These are phyloP conservation scores for Plasmodium relictum DNA, from an alignment of 169 alveolate genomes.

Conservation along the genomic window DNA sequence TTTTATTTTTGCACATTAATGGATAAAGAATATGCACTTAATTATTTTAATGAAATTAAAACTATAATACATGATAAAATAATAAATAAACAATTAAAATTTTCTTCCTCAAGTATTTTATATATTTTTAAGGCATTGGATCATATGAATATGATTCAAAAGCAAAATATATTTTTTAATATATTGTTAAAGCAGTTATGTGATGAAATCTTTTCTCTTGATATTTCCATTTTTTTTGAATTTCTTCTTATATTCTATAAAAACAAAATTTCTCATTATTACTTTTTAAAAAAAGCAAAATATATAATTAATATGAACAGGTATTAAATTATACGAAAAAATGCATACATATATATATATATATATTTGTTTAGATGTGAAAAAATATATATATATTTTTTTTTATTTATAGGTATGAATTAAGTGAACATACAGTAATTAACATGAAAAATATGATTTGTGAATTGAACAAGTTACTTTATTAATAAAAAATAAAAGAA, in stretches of 20 bases:
- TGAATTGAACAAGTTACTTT: slow-evolving; percentile 32
- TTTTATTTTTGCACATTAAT: slow-evolving; percentile 38
- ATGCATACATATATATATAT: background rate
- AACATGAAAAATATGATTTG: slow-evolving; percentile 27
- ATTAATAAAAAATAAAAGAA: slow-evolving; percentile 23
- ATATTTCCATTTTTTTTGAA: slow-evolving; percentile 19
- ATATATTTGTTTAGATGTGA: background rate
- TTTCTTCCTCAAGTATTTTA: slow-evolving; percentile 46
- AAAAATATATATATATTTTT: background rate
- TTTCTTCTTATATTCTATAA: slow-evolving; percentile 41
- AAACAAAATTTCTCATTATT: slow-evolving; percentile 49
- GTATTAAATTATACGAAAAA: slow-evolving; percentile 16
- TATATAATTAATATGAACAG: slow-evolving; percentile 52
- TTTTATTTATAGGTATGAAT: slow-evolving; percentile 34
- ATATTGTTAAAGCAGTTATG: slow-evolving; percentile 31
- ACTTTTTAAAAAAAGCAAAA: slow-evolving; percentile 52
- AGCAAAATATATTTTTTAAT: slow-evolving; percentile 18
- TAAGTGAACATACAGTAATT: slow-evolving; percentile 11
- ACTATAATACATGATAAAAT: slow-evolving; percentile 25
- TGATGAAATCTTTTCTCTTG: slow-evolving; percentile 36
- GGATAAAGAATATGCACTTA: slow-evolving; percentile 22
- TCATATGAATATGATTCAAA: slow-evolving; percentile 22
- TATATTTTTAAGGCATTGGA: slow-evolving; percentile 48
- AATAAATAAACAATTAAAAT: slow-evolving; percentile 16
- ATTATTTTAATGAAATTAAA: slow-evolving; percentile 45